Evolutionary conservation across 2,329 filamentous ascomycete species (phyloP).

Genomic region (Penicillium sp.): DNA sequence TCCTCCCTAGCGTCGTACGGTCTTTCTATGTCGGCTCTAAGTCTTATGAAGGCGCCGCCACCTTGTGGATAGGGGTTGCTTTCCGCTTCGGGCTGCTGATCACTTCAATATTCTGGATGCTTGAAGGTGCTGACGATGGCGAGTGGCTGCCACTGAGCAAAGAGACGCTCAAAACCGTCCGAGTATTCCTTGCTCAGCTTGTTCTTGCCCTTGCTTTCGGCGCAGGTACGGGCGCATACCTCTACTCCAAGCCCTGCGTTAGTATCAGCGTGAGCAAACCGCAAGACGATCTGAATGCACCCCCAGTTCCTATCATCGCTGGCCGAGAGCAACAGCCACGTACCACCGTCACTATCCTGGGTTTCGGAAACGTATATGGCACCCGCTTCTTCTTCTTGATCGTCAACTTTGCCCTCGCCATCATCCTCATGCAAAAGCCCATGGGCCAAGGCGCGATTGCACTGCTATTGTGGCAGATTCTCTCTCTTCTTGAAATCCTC

Average conservation of each 20-base stretch:
- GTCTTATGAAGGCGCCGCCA: constrained; percentile 83
- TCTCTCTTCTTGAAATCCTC: constrained; percentile 67
- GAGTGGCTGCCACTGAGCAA: constrained; percentile 69
- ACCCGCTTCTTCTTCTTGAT: constrained; percentile 83
- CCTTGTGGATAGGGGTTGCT: constrained; percentile 76
- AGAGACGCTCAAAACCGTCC: constrained; percentile 66
- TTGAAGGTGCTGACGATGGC: constrained; percentile 81
- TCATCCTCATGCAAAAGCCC: constrained; percentile 83
- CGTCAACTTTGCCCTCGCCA: constrained; percentile 71
- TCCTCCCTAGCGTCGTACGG: constrained; percentile 75
- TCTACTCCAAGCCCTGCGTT: constrained; percentile 81
- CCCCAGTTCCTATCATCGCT: constrained; percentile 28
- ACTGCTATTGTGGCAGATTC: constrained; percentile 81
- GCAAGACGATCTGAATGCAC: constrained; percentile 43
- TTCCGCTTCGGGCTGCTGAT: constrained; percentile 74
- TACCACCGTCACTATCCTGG: constrained; percentile 70
- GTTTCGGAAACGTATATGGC: constrained; percentile 91
- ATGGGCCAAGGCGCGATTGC: constrained; percentile 86
- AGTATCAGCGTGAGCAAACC: constrained; percentile 61
- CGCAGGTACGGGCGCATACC: constrained; percentile 79
- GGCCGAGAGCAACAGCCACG: constrained; percentile 27
- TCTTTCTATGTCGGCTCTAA: constrained; percentile 77
- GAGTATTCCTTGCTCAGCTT: constrained; percentile 75
- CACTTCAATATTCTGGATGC: constrained; percentile 77
- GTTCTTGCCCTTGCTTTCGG: constrained; percentile 76